phyloP scores from a whole-genome alignment of 2,329 filamentous ascomycete genomes.

The Ophiostoma australiae region DNA sequence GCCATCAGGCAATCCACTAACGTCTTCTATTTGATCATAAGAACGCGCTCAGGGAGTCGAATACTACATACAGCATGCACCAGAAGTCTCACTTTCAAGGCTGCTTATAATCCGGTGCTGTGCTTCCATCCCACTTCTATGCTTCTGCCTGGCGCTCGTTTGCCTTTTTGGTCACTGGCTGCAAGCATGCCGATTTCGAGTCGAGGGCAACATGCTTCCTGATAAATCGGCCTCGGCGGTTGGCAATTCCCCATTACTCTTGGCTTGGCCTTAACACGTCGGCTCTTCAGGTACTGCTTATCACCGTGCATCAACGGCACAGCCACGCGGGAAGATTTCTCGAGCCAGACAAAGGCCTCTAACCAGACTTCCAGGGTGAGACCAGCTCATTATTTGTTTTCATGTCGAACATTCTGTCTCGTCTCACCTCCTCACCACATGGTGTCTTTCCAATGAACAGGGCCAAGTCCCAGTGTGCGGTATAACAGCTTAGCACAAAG shows the following conservation, averaged over 20 bases:
- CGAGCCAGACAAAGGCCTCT: background rate
- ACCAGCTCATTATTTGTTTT: background rate
- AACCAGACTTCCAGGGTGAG: background rate
- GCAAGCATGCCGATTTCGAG: background rate
- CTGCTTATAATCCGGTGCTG: background rate
- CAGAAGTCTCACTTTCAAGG: background rate
- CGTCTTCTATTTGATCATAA: background rate
- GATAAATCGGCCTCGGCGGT: no score
- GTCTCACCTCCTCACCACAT: background rate
- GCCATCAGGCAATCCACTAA: background rate
- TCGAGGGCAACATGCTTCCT: background rate
- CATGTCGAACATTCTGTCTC: background rate
- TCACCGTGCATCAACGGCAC: background rate
- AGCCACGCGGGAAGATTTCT: background rate
- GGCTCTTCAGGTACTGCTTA: background rate
- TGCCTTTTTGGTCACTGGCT: background rate
- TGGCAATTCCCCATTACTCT: background rate
- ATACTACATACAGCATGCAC: no score
- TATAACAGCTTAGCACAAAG: background rate
- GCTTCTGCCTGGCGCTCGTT: background rate
- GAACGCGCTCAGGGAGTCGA: background rate
- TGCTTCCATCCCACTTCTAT: background rate
- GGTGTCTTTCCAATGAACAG: background rate
- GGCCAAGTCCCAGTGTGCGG: background rate
- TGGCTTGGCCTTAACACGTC: background rate